Percentiles rank a stretch among this genome's conserved stretches.
phyloP scores from a whole-genome alignment of 1,284 basidiomycete genomes.

The Agaricales sp. region DNA sequence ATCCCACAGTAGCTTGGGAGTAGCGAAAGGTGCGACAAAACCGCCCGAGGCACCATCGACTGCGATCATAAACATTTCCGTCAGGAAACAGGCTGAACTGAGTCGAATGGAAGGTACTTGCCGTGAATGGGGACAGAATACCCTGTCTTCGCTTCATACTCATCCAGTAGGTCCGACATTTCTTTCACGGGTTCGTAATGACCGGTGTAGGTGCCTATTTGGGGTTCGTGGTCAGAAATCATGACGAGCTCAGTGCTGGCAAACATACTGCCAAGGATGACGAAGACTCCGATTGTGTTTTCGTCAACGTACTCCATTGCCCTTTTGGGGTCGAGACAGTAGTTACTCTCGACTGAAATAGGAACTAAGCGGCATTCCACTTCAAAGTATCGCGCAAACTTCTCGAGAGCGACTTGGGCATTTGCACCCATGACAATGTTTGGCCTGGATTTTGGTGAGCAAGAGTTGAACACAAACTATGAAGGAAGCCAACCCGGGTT shows the following conservation, averaged over 20 bases:
- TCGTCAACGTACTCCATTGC: constrained; percentile 87
- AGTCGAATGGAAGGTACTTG: constrained; percentile 21
- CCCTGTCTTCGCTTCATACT: constrained; percentile 78
- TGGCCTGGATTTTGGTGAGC: constrained; percentile 25
- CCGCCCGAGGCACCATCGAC: constrained; percentile 77
- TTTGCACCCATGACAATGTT: constrained; percentile 78
- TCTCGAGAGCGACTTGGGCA: constrained; percentile 82
- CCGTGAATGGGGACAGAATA: constrained; percentile 78
- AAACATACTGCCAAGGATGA: constrained; percentile 61
- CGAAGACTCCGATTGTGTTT: constrained; percentile 80
- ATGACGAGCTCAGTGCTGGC: constrained; percentile 10
- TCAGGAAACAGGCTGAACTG: background rate
- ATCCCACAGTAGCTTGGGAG: constrained; percentile 77
- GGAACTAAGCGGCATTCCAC: constrained; percentile 80
- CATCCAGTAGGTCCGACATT: constrained; percentile 79
- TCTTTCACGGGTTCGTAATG: constrained; percentile 89
- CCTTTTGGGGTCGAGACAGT: constrained; percentile 75
- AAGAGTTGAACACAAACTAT: background rate
- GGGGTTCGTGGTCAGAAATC: constrained; percentile 7
- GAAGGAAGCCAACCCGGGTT: constrained; percentile 41
- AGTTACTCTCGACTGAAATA: constrained; percentile 65
- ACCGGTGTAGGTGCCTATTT: constrained; percentile 77
- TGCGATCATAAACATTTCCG: constrained; percentile 15
- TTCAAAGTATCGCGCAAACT: constrained; percentile 89
- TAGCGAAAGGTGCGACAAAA: constrained; percentile 79